Evolutionary conservation across 495 filamentous ascomycete genomes (phyloP).

Genomic region (Thozetella sp.): DNA sequence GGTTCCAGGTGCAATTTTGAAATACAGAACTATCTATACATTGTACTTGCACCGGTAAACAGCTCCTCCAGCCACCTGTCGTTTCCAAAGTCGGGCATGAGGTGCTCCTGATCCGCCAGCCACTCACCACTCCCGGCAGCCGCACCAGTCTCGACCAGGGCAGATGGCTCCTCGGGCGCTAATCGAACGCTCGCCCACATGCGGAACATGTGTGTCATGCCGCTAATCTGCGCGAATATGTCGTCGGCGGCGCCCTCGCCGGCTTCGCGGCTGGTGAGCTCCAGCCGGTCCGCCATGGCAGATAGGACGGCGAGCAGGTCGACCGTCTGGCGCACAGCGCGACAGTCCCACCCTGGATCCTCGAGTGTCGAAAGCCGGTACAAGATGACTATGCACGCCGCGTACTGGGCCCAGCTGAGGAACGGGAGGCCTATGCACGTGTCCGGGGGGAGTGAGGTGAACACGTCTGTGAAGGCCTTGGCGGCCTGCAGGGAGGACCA

Average conservation of each 20-base stretch:
- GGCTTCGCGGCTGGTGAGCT: constrained; percentile 23
- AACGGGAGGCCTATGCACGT: not conserved
- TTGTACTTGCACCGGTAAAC: no score
- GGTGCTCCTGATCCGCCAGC: no score
- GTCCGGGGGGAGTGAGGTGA: constrained; percentile 21
- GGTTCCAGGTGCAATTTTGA: no score
- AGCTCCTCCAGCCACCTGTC: no score
- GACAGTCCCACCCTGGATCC: constrained; percentile 41
- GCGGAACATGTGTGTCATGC: constrained; percentile 24
- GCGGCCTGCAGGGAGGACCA: constrained; percentile 36
- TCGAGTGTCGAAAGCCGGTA: constrained; percentile 38
- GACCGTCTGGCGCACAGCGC: constrained; percentile 32
- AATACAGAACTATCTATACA: no score
- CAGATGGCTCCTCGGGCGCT: constrained; percentile 5
- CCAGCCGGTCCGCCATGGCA: constrained; percentile 22
- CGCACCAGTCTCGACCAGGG: no score
- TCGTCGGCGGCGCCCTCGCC: constrained; percentile 25
- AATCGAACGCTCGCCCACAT: constrained; percentile 20
- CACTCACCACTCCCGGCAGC: no score
- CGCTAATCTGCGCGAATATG: constrained; percentile 24
- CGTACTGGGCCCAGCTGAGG: constrained; percentile 31
- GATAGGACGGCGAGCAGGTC: constrained; percentile 30
- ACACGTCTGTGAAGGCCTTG: constrained; percentile 37
- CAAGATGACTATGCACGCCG: constrained; percentile 30
- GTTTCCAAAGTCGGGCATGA: no score